Conservation (phyloP, 495 filamentous ascomycete genomes). For the Xylaria curta region DNA sequence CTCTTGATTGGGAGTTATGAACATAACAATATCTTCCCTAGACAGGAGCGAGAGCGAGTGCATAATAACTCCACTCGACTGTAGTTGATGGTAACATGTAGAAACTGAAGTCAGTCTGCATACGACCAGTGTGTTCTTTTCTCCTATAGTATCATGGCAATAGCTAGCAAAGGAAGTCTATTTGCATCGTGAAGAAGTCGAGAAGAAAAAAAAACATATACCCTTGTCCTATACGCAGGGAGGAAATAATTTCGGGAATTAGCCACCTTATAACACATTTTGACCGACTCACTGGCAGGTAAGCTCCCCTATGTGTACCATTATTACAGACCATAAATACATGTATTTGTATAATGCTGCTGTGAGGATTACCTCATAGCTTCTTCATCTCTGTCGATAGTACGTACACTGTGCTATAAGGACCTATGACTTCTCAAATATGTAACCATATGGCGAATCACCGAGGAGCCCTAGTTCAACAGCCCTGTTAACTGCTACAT, state of each 20-base stretch:
- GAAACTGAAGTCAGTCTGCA: too few species aligned
- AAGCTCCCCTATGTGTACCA: neutral
- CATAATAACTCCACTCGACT: too few species aligned
- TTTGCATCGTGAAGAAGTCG: neutral
- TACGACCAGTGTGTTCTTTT: too few species aligned
- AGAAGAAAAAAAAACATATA: neutral
- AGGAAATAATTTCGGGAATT: neutral
- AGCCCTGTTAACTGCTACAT: constrained; percentile 10
- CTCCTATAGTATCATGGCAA: too few species aligned
- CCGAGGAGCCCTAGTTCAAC: neutral
- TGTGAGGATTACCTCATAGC: neutral
- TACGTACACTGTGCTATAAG: constrained; percentile 2
- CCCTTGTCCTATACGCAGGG: neutral
- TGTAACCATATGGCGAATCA: constrained; percentile 10
- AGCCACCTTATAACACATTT: too few species aligned
- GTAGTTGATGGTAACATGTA: too few species aligned
- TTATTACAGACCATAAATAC: neutral
- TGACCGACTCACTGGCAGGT: neutral
- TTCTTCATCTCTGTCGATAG: neutral
- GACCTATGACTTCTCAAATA: constrained; percentile 19
- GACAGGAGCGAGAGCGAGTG: too few species aligned
- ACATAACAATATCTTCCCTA: too few species aligned
- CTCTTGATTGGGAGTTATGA: too few species aligned
- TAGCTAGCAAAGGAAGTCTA: too few species aligned
- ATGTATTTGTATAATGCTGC: neutral